phyloP scores from a whole-genome alignment of 1,139 yeast genomes.

The Lodderomyces theae region DNA sequence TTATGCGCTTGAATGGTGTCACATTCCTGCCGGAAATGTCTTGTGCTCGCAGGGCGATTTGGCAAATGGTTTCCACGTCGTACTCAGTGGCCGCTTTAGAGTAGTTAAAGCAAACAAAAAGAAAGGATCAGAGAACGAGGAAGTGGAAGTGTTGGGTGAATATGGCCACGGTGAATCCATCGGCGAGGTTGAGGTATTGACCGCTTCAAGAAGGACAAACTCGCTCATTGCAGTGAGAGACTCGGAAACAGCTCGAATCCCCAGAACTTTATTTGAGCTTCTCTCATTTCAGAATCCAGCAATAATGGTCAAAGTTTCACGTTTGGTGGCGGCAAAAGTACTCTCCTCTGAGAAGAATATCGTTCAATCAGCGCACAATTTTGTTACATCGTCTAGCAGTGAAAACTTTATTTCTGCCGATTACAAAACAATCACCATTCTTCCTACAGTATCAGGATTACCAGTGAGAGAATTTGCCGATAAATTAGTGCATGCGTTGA shows the following conservation, averaged over 20 bases:
- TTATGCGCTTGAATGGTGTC: slow-evolving; percentile 94
- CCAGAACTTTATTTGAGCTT: slow-evolving; percentile 82
- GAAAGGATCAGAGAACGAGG: slow-evolving; percentile 19
- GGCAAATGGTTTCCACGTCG: slow-evolving; percentile 91
- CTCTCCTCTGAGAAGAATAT: slow-evolving; percentile 21
- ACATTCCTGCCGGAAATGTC: slow-evolving; percentile 78
- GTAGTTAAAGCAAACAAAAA: slow-evolving; percentile 40
- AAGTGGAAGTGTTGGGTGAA: slow-evolving; percentile 58
- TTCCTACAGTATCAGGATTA: slow-evolving; percentile 75
- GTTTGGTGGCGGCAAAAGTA: slow-evolving; percentile 80
- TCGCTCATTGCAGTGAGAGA: slow-evolving; percentile 88
- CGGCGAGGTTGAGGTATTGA: slow-evolving; percentile 92
- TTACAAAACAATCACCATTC: slow-evolving; percentile 78
- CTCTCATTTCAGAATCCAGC: slow-evolving; percentile 84
- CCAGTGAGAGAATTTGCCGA: slow-evolving; percentile 87
- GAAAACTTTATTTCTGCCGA: slow-evolving; percentile 38
- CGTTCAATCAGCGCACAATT: slow-evolving; percentile 9
- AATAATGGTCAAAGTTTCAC: slow-evolving; percentile 83
- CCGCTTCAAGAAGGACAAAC: slow-evolving; percentile 71
- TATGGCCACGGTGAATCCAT: slow-evolving; percentile 92
- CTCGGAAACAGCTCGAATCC: slow-evolving; percentile 90
- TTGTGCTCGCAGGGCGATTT: slow-evolving; percentile 79
- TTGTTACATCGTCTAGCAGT: slow-evolving; percentile 27
- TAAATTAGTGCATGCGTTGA: slow-evolving; percentile 65
- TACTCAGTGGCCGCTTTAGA: slow-evolving; percentile 84